Percentiles rank a stretch among this genome's conserved stretches.
These are phyloP conservation scores for Pharus latifolius DNA, from an alignment of 176 grass and related monocot genomes.

Conservation along the genomic window DNA sequence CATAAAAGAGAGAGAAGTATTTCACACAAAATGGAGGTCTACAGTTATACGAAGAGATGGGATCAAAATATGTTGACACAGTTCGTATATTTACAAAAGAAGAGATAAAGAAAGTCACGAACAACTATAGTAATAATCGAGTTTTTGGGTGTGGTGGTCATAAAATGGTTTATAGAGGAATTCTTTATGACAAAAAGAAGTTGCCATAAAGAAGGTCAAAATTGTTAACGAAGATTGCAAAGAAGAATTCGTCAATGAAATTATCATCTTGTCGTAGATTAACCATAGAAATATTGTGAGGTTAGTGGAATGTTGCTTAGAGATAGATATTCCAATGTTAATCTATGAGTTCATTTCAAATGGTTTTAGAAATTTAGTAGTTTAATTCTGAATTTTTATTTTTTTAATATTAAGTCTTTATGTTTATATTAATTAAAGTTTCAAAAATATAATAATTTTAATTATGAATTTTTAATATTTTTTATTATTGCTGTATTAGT, in stretches of 20 bases:
- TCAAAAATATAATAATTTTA: too few species aligned
- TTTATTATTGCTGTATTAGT: too few species aligned
- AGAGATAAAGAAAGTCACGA: neutral
- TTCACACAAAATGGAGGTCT: neutral
- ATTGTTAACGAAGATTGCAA: neutral
- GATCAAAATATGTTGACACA: slow-evolving; percentile 10
- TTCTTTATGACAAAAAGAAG: neutral
- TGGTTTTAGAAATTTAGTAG: too few species aligned
- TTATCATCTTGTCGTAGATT: slow-evolving; percentile 12
- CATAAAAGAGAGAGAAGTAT: too few species aligned
- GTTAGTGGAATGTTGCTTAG: slow-evolving; percentile 8
- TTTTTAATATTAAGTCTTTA: too few species aligned
- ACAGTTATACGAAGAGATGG: slow-evolving; percentile 28
- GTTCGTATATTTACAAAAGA: neutral
- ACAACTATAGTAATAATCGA: neutral
- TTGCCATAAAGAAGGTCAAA: slow-evolving; percentile 4
- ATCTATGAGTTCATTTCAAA: slow-evolving; percentile 24
- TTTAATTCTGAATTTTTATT: too few species aligned
- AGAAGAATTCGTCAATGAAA: slow-evolving; percentile 15
- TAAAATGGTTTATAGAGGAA: slow-evolving; percentile 1
- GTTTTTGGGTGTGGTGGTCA: neutral
- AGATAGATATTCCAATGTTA: slow-evolving; percentile 15
- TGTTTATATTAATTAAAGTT: too few species aligned
- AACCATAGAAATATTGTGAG: slow-evolving; percentile 8
- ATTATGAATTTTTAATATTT: too few species aligned